These are phyloP conservation scores for Selaginella tamariscina DNA, from an alignment of 75 land plant genomes.

Conservation along the genomic window DNA sequence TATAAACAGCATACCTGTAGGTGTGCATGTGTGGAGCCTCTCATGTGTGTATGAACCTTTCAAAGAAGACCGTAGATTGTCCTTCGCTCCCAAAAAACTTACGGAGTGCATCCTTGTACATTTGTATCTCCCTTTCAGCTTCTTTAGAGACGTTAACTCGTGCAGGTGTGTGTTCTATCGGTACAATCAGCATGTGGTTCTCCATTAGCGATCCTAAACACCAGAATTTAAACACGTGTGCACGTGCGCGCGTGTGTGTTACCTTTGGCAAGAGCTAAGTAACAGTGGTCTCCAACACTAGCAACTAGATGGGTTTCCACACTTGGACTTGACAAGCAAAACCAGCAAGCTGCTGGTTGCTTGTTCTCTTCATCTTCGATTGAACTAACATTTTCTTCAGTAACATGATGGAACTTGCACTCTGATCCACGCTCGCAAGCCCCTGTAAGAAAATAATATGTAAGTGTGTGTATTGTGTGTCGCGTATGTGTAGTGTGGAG, in stretches of 20 bases:
- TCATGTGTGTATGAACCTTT: slow-evolving; percentile 43
- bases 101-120: slow-evolving; percentile 41
- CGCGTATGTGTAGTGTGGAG: too few relatives aligned
- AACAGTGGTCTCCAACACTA: slow-evolving; percentile 69
- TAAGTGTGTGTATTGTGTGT: too few relatives aligned
- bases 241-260: too few relatives aligned
- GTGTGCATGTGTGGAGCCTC: slow-evolving; percentile 67
- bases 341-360: slow-evolving; percentile 60
- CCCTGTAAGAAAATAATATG: too few relatives aligned
- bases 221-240: too few relatives aligned
- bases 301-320: slow-evolving; percentile 68
- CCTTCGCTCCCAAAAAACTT: slow-evolving; percentile 42
- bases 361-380: slow-evolving; percentile 8
- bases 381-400: not conserved
- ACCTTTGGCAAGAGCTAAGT: slow-evolving; percentile 91
- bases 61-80: slow-evolving; percentile 56
- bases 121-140: slow-evolving; percentile 45
- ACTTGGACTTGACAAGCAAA: slow-evolving; percentile 79
- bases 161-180: slow-evolving; percentile 72
- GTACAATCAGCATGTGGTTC: slow-evolving; percentile 65
- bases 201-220: slow-evolving; percentile 72
- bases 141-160: slow-evolving; percentile 40
- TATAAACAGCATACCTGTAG: slow-evolving; percentile 53
- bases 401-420: slow-evolving; percentile 55
- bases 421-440: slow-evolving; percentile 88